phyloP scores from a whole-genome alignment of 2,329 filamentous ascomycete genomes.

The Ceratocystis smalleyi region DNA sequence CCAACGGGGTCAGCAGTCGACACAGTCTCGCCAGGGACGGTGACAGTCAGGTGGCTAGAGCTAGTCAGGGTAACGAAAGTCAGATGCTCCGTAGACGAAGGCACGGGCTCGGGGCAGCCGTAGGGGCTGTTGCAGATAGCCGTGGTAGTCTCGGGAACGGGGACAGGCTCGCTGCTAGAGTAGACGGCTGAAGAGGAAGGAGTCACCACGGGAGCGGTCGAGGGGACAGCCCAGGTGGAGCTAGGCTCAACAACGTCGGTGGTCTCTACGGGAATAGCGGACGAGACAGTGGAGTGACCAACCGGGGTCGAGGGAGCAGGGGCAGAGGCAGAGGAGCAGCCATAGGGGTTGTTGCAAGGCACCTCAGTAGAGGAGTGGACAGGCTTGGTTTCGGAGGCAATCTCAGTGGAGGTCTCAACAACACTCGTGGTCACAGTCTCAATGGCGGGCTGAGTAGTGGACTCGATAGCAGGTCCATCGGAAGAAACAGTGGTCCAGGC shows the following conservation, averaged over 20 bases:
- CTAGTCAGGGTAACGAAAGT: constrained; percentile 15
- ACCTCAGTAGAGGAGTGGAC: neutral
- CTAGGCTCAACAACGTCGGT: neutral
- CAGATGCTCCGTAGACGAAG: constrained; percentile 6
- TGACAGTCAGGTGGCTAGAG: constrained; percentile 12
- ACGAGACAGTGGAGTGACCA: constrained; percentile 1
- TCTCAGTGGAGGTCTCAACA: neutral
- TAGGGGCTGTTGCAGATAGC: constrained; percentile 10
- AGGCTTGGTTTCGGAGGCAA: neutral
- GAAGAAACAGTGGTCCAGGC: constrained; percentile 1
- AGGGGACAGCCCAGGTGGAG: constrained; percentile 10
- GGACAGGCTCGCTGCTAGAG: neutral
- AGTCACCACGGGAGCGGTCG: constrained; percentile 7
- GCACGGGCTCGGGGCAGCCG: constrained; percentile 12
- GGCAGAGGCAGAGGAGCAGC: constrained; percentile 5
- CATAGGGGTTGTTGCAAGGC: constrained; percentile 11
- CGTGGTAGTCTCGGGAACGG: neutral
- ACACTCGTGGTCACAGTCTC: neutral
- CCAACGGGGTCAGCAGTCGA: constrained; percentile 2
- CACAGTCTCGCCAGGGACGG: constrained; percentile 8
- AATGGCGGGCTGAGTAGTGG: neutral
- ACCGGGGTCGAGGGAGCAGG: neutral
- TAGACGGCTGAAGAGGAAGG: constrained; percentile 1
- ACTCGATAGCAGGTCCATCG: neutral
- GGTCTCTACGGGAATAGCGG: neutral